A percentile compares a stretch with the other conserved stretches of the same genome.
Conservation (phyloP, 352 stramenopile genomes). For the Globisporangium ultimum region DNA sequence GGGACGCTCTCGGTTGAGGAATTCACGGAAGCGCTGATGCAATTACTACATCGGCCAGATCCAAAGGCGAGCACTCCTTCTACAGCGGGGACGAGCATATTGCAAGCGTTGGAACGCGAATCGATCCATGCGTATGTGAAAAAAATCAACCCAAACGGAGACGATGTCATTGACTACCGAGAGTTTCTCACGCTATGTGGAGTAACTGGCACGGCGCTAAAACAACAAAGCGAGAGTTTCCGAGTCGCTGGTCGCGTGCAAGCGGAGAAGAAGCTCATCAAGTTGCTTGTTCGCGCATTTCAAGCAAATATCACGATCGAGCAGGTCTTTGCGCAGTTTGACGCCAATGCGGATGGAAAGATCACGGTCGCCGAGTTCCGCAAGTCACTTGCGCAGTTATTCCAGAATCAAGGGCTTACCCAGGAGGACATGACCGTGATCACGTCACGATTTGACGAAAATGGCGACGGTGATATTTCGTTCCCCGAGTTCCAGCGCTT, state of each 20-base stretch:
- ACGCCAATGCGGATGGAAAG: conserved; percentile 51
- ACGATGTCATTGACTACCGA: conserved; percentile 57
- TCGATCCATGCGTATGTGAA: conserved; percentile 37
- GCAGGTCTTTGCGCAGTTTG: conserved; percentile 79
- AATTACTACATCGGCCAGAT: conserved; percentile 30
- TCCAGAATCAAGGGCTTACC: conserved; percentile 30
- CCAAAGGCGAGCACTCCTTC: background rate
- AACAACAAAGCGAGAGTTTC: conserved; percentile 12
- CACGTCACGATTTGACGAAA: conserved; percentile 44
- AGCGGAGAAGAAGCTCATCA: conserved; percentile 58
- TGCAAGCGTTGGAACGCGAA: conserved; percentile 43
- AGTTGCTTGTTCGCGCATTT: conserved; percentile 52
- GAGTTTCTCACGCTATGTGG: conserved; percentile 67
- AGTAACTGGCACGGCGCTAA: conserved; percentile 21
- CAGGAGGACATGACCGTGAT: conserved; percentile 36
- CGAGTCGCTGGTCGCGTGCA: conserved; percentile 15
- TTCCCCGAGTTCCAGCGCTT: conserved; percentile 63
- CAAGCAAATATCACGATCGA: conserved; percentile 39
- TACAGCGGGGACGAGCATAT: conserved; percentile 6
- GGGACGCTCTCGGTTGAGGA: conserved; percentile 54
- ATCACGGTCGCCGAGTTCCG: conserved; percentile 63
- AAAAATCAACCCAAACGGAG: conserved; percentile 58
- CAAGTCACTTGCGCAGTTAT: conserved; percentile 44
- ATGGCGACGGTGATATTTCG: conserved; percentile 55
- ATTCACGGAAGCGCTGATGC: conserved; percentile 44